Evolutionary conservation across 805 yeast species (phyloP).

Genomic region (Komagataella pseudopastoris): DNA sequence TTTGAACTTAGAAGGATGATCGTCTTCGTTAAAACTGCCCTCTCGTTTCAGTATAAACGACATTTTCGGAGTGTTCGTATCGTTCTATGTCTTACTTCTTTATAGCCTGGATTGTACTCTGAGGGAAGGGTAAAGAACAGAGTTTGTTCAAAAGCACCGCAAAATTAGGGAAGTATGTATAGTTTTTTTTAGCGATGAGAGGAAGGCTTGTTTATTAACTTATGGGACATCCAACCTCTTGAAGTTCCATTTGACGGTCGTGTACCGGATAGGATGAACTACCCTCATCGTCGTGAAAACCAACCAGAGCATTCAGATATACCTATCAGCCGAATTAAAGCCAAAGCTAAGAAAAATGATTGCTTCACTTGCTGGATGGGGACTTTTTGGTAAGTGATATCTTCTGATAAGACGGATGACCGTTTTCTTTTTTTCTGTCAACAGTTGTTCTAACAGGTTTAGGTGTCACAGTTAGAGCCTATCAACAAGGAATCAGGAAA

Average conservation of each 20-base stretch:
- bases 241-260: neutral
- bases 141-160: neutral
- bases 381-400: constrained; percentile 10
- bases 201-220: constrained; percentile 4
- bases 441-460: constrained; percentile 3
- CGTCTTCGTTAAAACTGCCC: neutral
- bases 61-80: neutral
- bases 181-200: neutral
- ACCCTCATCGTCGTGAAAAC: neutral
- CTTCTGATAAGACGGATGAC: neutral
- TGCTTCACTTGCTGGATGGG: constrained; percentile 12
- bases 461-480: constrained; percentile 28
- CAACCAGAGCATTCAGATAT: neutral
- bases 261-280: neutral
- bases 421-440: neutral
- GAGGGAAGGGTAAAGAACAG: neutral
- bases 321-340: neutral
- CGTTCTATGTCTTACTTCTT: neutral
- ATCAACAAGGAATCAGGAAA: constrained; percentile 28
- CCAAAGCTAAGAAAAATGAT: neutral
- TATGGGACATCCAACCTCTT: neutral
- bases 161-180: neutral
- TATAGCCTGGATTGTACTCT: neutral
- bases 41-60: neutral
- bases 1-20: neutral